A percentile compares a stretch with the other conserved stretches of the same genome.
phyloP scores from a whole-genome alignment of 2,329 filamentous ascomycete genomes.

The Penicillium paneum region DNA sequence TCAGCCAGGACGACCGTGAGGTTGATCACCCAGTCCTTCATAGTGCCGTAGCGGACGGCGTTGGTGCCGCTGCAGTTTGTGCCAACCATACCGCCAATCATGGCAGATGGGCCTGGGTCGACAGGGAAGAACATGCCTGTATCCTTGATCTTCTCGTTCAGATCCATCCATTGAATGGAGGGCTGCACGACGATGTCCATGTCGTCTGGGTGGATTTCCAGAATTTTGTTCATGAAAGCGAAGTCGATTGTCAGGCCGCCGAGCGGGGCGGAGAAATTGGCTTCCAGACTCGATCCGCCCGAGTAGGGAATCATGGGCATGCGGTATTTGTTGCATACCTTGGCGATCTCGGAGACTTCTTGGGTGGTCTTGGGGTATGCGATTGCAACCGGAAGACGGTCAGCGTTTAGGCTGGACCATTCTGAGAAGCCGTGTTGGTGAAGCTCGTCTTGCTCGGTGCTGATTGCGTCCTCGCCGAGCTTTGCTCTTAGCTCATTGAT shows the following conservation, averaged over 20 bases:
- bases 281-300: conserved; percentile 81
- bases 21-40: conserved; percentile 73
- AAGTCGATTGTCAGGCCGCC: conserved; percentile 91
- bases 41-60: conserved; percentile 65
- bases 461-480: conserved; percentile 60
- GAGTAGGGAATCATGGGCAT: conserved; percentile 86
- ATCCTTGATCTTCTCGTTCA: conserved; percentile 72
- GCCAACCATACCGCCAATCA: conserved; percentile 60
- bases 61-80: conserved; percentile 66
- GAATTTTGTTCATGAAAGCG: conserved; percentile 76
- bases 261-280: conserved; percentile 82
- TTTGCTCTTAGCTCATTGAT: conserved; percentile 52
- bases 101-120: conserved; percentile 69
- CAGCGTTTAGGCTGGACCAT: conserved; percentile 67
- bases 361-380: conserved; percentile 63
- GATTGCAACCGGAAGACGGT: conserved; percentile 61
- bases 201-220: conserved; percentile 77
- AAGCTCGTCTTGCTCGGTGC: conserved; percentile 62
- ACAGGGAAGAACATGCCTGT: conserved; percentile 86
- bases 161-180: conserved; percentile 83
- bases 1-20: conserved; percentile 69
- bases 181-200: conserved; percentile 94
- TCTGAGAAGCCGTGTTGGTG: conserved; percentile 66
- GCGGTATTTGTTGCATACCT: conserved; percentile 72
- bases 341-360: conserved; percentile 62